These are phyloP conservation scores for Pseudogymnoascus sp. DNA, from an alignment of 2,329 filamentous ascomycete species.

Conservation along the genomic window DNA sequence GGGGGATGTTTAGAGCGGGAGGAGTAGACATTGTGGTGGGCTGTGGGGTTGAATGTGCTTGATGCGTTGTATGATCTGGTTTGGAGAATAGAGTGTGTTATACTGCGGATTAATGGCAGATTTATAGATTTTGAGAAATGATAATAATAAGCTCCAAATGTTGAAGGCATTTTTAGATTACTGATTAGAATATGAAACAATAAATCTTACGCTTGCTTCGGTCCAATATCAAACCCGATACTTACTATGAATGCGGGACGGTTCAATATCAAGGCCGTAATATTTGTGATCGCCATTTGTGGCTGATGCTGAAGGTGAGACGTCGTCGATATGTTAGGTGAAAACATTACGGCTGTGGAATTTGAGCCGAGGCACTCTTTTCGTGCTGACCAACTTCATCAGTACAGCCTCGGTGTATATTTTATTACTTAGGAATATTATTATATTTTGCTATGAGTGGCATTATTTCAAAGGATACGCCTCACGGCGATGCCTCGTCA, in stretches of 20 bases:
- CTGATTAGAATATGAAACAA: neutral
- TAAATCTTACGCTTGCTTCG: neutral
- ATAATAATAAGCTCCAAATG: neutral
- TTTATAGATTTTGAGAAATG: neutral
- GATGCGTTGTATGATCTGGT: neutral
- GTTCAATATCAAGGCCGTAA: neutral
- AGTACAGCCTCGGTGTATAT: neutral
- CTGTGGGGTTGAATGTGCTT: neutral
- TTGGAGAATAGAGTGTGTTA: neutral
- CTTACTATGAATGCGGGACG: neutral
- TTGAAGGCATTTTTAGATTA: neutral
- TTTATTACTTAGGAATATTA: neutral
- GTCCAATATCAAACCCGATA: neutral
- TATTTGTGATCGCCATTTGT: neutral
- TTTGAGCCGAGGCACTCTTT: neutral
- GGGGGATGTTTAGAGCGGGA: slow-evolving; percentile 26
- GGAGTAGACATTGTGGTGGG: neutral
- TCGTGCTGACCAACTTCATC: neutral
- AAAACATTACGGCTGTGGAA: neutral
- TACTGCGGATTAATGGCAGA: neutral
- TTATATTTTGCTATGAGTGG: neutral
- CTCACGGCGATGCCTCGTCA: neutral
- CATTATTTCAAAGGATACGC: neutral
- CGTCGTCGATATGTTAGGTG: neutral
- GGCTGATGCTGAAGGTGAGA: neutral